A percentile compares a stretch with the other conserved stretches of the same genome.
These are phyloP conservation scores for Starmerella riodocensis DNA, from an alignment of 805 yeast genomes.

Conservation along the genomic window DNA sequence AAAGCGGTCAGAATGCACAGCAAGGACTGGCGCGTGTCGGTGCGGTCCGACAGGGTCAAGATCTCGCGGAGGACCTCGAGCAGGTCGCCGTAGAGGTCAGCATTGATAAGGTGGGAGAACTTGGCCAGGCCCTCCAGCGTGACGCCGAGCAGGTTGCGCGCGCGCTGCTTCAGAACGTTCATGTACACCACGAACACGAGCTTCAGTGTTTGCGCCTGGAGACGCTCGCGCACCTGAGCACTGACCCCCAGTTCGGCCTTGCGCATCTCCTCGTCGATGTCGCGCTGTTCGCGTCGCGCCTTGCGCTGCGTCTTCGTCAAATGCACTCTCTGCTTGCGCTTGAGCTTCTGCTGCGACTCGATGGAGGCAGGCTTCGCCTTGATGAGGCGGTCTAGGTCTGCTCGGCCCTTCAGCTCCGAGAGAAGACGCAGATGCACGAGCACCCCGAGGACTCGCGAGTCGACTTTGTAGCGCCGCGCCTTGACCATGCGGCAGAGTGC, in stretches of 20 bases:
- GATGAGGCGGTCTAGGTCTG: constrained; percentile 32
- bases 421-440: constrained; percentile 45
- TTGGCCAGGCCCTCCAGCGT: constrained; percentile 84
- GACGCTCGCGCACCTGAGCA: constrained; percentile 70
- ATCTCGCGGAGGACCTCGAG: constrained; percentile 79
- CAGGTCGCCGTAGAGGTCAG: constrained; percentile 85
- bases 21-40: constrained; percentile 50
- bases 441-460: constrained; percentile 66
- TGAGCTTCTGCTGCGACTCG: constrained; percentile 35
- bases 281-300: constrained; percentile 70
- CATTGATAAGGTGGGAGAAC: constrained; percentile 84
- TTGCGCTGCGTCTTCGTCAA: constrained; percentile 82
- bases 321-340: constrained; percentile 82
- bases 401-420: constrained; percentile 29
- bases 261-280: constrained; percentile 78
- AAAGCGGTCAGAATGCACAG: constrained; percentile 84
- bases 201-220: constrained; percentile 74
- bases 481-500: constrained; percentile 55
- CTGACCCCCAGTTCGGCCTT: constrained; percentile 80
- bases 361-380: constrained; percentile 31
- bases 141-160: constrained; percentile 60
- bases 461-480: constrained; percentile 63
- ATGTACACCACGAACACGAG: constrained; percentile 59
- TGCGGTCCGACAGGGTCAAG: constrained; percentile 39
- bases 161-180: constrained; percentile 54